Evolutionary conservation across 2,329 filamentous ascomycete species (phyloP).

Genomic region (Microdochium bolleyi): DNA sequence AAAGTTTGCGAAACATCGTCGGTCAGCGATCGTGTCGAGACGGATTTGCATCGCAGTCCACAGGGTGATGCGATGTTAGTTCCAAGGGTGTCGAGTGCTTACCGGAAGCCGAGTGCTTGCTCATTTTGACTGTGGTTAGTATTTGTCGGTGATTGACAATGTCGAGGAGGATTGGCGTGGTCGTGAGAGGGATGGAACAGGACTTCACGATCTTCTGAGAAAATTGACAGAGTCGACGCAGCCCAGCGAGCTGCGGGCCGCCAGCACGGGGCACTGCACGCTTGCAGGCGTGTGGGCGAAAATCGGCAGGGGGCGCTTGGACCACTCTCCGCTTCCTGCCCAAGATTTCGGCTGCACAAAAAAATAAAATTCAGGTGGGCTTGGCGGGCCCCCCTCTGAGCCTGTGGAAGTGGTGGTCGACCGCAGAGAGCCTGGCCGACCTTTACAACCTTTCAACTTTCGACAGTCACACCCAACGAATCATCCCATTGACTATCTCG

Average conservation of each 20-base stretch:
- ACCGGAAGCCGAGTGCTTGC: not conserved
- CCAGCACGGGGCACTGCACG: not conserved
- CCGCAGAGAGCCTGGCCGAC: not conserved
- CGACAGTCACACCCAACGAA: not conserved
- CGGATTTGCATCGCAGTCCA: no score
- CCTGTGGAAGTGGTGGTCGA: not conserved
- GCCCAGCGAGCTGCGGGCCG: not conserved
- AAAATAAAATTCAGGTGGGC: not conserved
- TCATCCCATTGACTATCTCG: not conserved
- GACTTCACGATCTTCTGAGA: not conserved
- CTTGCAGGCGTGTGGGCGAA: not conserved
- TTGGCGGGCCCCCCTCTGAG: not conserved
- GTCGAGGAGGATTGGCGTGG: not conserved
- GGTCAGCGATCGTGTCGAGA: slow-evolving; percentile 1
- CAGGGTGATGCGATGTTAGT: not conserved
- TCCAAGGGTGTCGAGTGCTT: not conserved
- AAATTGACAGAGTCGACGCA: not conserved
- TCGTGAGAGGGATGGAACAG: not conserved
- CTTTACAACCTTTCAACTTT: not conserved
- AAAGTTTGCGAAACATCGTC: slow-evolving; percentile 1
- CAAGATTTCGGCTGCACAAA: not conserved
- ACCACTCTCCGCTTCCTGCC: not conserved
- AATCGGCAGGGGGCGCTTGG: not conserved
- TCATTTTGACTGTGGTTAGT: slow-evolving; percentile 1
- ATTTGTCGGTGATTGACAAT: not conserved